Base-by-base conservation (phyloP, 306 rosid genomes). In the Neltuma alba region DNA sequence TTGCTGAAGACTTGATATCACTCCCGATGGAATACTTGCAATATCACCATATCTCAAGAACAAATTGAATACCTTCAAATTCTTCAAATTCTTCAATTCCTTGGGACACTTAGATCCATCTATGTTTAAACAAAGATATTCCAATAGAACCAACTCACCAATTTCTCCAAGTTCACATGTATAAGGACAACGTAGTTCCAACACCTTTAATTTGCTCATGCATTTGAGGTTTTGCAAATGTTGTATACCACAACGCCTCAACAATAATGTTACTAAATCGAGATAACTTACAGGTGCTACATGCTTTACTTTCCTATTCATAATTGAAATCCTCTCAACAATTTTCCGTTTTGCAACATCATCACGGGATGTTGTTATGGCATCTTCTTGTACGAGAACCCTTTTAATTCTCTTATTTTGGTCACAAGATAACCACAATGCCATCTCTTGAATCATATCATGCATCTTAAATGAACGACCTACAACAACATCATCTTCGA, bases 41-140 rank as follows among this genome's bases (percentile, higher is more conserved):
- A 14, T 20, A 7, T 0, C 1, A 69, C 1, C 12, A 2, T 0
- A 0, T 0, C 0, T 0, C 0, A 15, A 0, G 2, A 0, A 0
- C 75, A 72, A 20, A 13, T 25, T 2, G 0, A 72, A n/a, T 0
- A 10, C 2, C 47, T n/a, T 72, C n/a, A 72, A 20, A 48, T 5
- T 16, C 41, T 5, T 40, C 8, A 44, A 60, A 27, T 3, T 36
- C 38, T 37, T 74, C 21, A 74, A 57, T 20, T 44, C 50, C 20
- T 6, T 6, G 18, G 67, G 57, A 45, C 16, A 9, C 38, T 7
- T 2, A 2, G 21, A 12, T 0, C 0, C 60, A 2, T 0, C 0
- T 1, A 16, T 2, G 2, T 6, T 1, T 44, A 63, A 8, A 63
- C 2, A 63, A 40, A 75, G 40, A 41, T 40, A 60, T 27, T 75